Percentiles rank a stretch among this genome's conserved stretches.
phyloP scores from a whole-genome alignment of 495 filamentous ascomycete species.

The Penicillium ochrochloron region DNA sequence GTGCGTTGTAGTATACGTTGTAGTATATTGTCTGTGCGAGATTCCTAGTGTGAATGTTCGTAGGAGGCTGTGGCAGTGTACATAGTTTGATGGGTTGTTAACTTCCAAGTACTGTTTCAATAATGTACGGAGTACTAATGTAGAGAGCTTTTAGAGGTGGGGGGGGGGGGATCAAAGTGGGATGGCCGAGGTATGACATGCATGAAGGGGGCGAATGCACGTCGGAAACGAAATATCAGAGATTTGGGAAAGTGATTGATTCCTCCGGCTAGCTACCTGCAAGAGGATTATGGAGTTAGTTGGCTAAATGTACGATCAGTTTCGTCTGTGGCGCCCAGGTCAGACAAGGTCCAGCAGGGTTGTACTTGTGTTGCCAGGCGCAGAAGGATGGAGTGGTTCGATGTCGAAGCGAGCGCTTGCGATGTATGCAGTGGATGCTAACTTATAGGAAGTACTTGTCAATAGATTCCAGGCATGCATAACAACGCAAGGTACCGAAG shows the following conservation, averaged over 20 bases:
- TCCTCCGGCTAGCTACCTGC: neutral
- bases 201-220: conserved; percentile 19
- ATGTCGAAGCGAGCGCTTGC: neutral
- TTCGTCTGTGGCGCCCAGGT: conserved; percentile 16
- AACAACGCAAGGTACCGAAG: neutral
- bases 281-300: neutral
- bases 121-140: neutral
- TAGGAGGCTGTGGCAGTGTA: conserved; percentile 18
- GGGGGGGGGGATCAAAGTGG: neutral
- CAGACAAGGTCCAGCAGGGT: conserved; percentile 10
- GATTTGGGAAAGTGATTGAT: neutral
- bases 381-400: neutral
- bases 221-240: neutral
- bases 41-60: neutral
- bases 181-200: conserved; percentile 33
- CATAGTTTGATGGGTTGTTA: neutral
- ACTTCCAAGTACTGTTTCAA: neutral
- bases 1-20: neutral
- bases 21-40: conserved; percentile 5
- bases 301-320: neutral
- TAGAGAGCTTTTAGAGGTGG: neutral
- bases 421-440: neutral
- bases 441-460: neutral
- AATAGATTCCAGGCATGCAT: neutral
- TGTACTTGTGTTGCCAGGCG: conserved; percentile 18